Percentiles rank a stretch among this genome's conserved stretches.
phyloP scores from a whole-genome alignment of 2,329 filamentous ascomycete species.

The Xylariaceae sp. region DNA sequence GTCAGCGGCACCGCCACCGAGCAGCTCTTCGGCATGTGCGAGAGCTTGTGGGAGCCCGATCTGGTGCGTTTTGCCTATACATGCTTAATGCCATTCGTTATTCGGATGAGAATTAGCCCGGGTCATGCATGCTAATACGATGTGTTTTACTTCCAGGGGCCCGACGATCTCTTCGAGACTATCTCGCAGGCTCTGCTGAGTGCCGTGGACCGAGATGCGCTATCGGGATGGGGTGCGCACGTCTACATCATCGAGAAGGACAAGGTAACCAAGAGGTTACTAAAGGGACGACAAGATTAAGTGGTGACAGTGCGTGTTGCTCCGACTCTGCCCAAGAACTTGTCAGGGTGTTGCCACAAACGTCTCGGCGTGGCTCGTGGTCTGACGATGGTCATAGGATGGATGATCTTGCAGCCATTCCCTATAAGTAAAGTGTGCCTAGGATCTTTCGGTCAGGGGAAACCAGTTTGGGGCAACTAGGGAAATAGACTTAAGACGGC shows the following conservation, averaged over 20 bases:
- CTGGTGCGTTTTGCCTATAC: slow-evolving; percentile 66
- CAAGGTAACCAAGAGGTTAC: slow-evolving; percentile 97
- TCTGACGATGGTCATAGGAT: not conserved
- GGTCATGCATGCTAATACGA: not conserved
- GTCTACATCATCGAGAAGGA: slow-evolving; percentile 99
- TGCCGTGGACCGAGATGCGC: slow-evolving; percentile 92
- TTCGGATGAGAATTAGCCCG: too few species aligned
- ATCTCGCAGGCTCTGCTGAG: slow-evolving; percentile 95
- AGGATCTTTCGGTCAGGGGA: not conserved
- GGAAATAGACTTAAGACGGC: not conserved
- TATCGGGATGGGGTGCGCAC: slow-evolving; percentile 97
- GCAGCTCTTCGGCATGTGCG: slow-evolving; percentile 98
- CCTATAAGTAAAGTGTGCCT: not conserved
- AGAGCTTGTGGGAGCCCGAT: slow-evolving; percentile 97
- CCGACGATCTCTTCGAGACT: slow-evolving; percentile 97
- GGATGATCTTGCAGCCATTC: not conserved
- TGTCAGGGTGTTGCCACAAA: not conserved
- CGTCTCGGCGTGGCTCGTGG: not conserved
- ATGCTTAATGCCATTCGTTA: not conserved
- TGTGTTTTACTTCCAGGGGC: slow-evolving; percentile 55
- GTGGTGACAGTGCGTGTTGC: not conserved
- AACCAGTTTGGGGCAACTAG: not conserved
- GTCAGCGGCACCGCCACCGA: slow-evolving; percentile 95
- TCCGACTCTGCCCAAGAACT: not conserved
- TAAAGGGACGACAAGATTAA: slow-evolving; percentile 97